phyloP scores from a whole-genome alignment of 345 rosid genomes.

The Draba incana region DNA sequence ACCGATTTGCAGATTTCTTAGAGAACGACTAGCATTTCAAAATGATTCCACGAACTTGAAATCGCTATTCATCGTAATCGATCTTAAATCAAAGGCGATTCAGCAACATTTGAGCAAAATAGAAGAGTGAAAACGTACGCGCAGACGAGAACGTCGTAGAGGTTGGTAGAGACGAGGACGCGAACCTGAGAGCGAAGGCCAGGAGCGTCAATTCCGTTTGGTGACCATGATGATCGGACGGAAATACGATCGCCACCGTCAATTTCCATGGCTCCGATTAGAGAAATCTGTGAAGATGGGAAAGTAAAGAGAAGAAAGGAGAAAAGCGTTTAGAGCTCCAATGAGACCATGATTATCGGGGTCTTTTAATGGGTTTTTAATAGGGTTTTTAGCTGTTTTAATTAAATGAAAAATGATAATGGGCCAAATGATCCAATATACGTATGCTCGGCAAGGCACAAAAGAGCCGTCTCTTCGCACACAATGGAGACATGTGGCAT shows the following conservation, averaged over 20 bases:
- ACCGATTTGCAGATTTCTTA: not conserved
- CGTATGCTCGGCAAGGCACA: too few relatives aligned
- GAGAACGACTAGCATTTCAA: too few relatives aligned
- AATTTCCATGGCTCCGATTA: conserved; percentile 38
- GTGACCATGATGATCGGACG: conserved; percentile 69
- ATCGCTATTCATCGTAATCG: not conserved
- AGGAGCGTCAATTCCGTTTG: conserved; percentile 91
- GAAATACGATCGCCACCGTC: conserved; percentile 19
- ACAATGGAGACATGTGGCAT: too few relatives aligned
- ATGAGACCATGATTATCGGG: too few relatives aligned
- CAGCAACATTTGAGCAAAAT: not conserved
- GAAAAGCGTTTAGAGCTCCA: not conserved
- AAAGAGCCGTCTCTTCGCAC: too few relatives aligned
- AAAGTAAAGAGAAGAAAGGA: not conserved
- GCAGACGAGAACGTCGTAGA: conserved; percentile 72
- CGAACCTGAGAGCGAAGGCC: conserved; percentile 71
- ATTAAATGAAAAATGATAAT: too few relatives aligned
- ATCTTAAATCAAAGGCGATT: not conserved
- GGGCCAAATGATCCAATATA: too few relatives aligned
- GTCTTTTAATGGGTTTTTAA: too few relatives aligned
- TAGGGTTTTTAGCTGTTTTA: too few relatives aligned
- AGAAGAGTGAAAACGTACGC: conserved; percentile 56
- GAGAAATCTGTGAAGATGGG: not conserved
- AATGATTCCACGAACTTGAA: conserved; percentile 3
- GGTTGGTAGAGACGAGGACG: conserved; percentile 68